A percentile compares a stretch with the other conserved stretches of the same genome.
Conservation (phyloP, 1,284 basidiomycete genomes). For the Malassezia slooffiae region DNA sequence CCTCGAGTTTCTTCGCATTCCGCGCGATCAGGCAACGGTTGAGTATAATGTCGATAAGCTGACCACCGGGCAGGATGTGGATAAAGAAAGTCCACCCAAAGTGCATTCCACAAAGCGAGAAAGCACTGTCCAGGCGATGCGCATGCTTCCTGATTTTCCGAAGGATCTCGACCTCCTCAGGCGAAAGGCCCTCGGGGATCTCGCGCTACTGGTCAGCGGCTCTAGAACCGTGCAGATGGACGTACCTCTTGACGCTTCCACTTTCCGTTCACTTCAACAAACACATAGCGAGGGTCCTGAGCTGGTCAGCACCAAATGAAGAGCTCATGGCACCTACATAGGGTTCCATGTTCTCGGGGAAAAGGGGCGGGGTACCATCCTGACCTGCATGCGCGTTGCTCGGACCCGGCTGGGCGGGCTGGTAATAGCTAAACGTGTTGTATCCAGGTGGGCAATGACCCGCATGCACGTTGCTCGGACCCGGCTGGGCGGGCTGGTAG, state of each 20-base stretch:
- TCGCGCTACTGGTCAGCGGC: constrained; percentile 49
- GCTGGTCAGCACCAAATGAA: no score
- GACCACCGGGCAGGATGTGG: constrained; percentile 66
- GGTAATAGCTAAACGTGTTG: no score
- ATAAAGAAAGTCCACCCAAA: constrained; percentile 62
- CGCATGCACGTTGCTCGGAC: no score
- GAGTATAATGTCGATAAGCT: constrained; percentile 56
- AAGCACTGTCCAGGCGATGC: constrained; percentile 82
- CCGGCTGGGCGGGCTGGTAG: no score
- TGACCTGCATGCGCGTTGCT: no score
- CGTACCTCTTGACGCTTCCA: constrained; percentile 56
- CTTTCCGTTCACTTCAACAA: constrained; percentile 60
- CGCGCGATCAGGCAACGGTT: constrained; percentile 70
- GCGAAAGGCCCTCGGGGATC: constrained; percentile 65
- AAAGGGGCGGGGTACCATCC: no score
- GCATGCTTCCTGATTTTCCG: constrained; percentile 54
- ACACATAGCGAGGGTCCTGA: constrained; percentile 67
- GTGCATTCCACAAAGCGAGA: constrained; percentile 66
- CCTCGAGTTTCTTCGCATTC: constrained; percentile 60
- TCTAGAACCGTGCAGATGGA: no score
- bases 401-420: no score
- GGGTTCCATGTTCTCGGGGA: no score
- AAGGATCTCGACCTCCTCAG: constrained; percentile 61
- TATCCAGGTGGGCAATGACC: no score
- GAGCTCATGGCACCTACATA: no score